Evolutionary conservation across 2,329 filamentous ascomycete species (phyloP).

Genomic region (Aspergillus eucalypticola): DNA sequence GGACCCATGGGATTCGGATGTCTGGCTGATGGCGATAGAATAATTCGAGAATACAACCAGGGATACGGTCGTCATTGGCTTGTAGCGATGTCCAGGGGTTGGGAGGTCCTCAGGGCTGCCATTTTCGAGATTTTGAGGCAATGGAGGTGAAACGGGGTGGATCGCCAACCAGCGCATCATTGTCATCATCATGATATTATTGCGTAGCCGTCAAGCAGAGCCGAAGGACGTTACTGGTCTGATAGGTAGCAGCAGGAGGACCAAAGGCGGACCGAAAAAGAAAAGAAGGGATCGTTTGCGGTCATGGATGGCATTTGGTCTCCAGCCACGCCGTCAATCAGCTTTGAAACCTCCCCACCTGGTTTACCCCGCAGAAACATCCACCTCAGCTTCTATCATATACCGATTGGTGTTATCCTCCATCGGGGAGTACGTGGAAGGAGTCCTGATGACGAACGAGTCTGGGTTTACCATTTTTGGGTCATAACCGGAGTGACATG

Average conservation of each 20-base stretch:
- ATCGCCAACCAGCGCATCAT: not conserved
- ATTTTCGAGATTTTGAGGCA: not conserved
- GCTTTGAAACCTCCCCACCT: conserved; percentile 1
- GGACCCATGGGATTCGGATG: not conserved
- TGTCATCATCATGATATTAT: conserved; percentile 8
- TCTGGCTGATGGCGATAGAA: not conserved
- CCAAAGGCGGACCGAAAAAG: not conserved
- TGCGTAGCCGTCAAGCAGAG: not conserved
- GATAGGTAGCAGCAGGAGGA: conserved; percentile 3
- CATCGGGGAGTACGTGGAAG: not conserved
- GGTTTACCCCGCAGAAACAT: conserved; percentile 6
- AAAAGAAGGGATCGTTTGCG: not conserved
- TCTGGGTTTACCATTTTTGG: not conserved
- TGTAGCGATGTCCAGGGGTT: not conserved
- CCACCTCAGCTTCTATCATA: not conserved
- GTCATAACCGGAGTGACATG: not conserved
- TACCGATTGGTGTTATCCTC: not conserved
- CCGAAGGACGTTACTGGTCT: not conserved
- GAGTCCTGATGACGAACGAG: not conserved
- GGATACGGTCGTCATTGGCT: not conserved
- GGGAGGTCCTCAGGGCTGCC: not conserved
- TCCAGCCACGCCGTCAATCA: conserved; percentile 2
- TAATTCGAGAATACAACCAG: not conserved
- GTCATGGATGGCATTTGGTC: not conserved
- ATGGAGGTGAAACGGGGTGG: not conserved